Base-by-base conservation (phyloP, 192 early-diverging fungal genomes). In the Podila minutissima region DNA sequence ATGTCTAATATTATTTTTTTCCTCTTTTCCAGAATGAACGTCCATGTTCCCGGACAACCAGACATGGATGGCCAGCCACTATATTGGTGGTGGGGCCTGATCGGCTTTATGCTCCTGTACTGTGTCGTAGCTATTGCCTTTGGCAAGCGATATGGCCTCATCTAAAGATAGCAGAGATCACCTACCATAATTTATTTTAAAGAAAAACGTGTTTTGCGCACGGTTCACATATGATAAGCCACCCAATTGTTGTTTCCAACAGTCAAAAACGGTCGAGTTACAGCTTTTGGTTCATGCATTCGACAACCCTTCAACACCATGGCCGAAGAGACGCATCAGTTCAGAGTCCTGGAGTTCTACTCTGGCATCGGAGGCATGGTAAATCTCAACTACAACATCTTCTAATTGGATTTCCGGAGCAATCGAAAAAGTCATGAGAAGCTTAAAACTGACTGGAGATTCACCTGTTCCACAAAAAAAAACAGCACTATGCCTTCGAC, bases 401-500 rank as follows among this genome's bases (percentile, higher is more conserved):
- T 22, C 35, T n/a, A 53, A 53, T 62, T n/a, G 6, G 50, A 51
- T 62, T 22, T 17, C 24, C 29, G 4, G 11, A 51, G 46, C 5
- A 9, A 22, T 10, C 15, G 29, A 20, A 9, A 50, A 51, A 32
- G 24, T 10, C 46, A 32, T 41, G 15, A 17, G 15, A 46, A 17
- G 15, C 41, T 48, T 15, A 33, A 35, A 64, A 50, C n/a, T 32
- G n/a, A 6, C 20, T 41, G n/a, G 7, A 51, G 32, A 35, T 55
- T 37, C n/a, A 22, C 24, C 51, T 60, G 24, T 0, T 59, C 24
- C 33, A 51, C 38, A 37, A 37, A 37, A 59, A 59, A 37, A 37
- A 37, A 59, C 50, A 89, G 94, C 94, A 94, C 83, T 94, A 91
- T 88, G 94, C 93, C 53, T 89, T 96, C 50, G 83, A 89, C 48